Evolutionary conservation across 2,329 filamentous ascomycete genomes (phyloP).

Genomic region (Monosporascus sp.): DNA sequence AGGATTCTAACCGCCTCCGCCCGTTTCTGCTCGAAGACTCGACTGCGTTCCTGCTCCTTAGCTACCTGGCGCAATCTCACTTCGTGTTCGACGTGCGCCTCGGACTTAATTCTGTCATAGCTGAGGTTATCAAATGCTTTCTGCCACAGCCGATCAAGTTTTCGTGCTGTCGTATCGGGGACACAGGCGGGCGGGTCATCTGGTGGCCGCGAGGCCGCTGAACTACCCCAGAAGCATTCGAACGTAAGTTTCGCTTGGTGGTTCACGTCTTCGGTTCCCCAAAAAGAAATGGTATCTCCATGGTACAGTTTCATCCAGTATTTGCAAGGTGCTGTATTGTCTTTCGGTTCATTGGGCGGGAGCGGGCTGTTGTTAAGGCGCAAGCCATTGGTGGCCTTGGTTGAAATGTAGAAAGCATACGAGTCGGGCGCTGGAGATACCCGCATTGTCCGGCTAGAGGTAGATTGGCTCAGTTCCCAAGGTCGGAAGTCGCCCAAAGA

Average conservation of each 20-base stretch:
- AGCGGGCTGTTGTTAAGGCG: slow-evolving; percentile 70
- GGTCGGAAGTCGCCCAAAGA: slow-evolving; percentile 48
- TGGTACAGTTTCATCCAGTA: slow-evolving; percentile 68
- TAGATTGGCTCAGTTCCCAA: slow-evolving; percentile 47
- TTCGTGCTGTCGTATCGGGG: slow-evolving; percentile 33
- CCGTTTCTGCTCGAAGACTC: slow-evolving; percentile 44
- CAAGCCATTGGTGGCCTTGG: slow-evolving; percentile 72
- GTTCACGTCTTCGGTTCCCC: slow-evolving; percentile 42
- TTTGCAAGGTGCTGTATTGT: slow-evolving; percentile 49
- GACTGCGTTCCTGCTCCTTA: slow-evolving; percentile 44
- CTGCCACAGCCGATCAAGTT: slow-evolving; percentile 45
- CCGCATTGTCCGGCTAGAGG: slow-evolving; percentile 29
- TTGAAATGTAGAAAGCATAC: slow-evolving; percentile 70
- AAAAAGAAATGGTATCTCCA: slow-evolving; percentile 73
- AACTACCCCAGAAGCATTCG: slow-evolving; percentile 53
- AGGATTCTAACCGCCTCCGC: slow-evolving; percentile 41
- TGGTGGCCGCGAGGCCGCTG: slow-evolving; percentile 35
- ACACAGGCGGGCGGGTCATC: slow-evolving; percentile 34
- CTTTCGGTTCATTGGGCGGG: slow-evolving; percentile 48
- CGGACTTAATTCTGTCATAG: slow-evolving; percentile 35
- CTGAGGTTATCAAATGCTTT: slow-evolving; percentile 40
- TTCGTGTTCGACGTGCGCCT: slow-evolving; percentile 41
- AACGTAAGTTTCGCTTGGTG: slow-evolving; percentile 44
- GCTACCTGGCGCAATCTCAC: slow-evolving; percentile 37
- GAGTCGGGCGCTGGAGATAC: slow-evolving; percentile 39